Percentiles rank a stretch among this genome's conserved stretches.
phyloP scores from a whole-genome alignment of 768 basidiomycete genomes.

The Tylopilus plumbeoviolaceoides region DNA sequence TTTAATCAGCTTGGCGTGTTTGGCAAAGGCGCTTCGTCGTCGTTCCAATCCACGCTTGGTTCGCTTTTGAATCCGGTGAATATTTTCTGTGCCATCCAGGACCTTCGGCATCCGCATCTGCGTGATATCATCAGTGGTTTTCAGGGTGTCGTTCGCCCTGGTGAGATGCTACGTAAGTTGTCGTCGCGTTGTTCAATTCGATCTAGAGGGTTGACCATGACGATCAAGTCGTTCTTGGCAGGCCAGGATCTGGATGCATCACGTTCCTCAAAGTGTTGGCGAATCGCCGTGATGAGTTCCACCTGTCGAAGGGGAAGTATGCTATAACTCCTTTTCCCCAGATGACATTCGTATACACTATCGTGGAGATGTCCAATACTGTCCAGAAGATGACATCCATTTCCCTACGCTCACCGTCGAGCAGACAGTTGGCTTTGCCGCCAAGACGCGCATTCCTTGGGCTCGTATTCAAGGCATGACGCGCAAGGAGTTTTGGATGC shows the following conservation, averaged over 20 bases:
- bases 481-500: constrained; percentile 29
- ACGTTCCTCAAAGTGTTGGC: constrained; percentile 81
- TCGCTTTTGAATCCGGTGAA: constrained; percentile 54
- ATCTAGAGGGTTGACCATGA: background rate
- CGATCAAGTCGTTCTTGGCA: constrained; percentile 72
- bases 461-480: constrained; percentile 41
- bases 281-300: constrained; percentile 68
- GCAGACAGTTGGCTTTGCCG: constrained; percentile 69
- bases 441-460: constrained; percentile 65
- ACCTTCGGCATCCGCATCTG: constrained; percentile 54
- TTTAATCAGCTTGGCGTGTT: constrained; percentile 58
- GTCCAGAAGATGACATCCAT: constrained; percentile 82
- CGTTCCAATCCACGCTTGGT: constrained; percentile 57
- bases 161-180: constrained; percentile 66
- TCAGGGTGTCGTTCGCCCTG: constrained; percentile 54
- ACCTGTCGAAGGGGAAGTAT: constrained; percentile 65
- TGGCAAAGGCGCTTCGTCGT: constrained; percentile 53
- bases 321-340: constrained; percentile 73
- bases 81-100: constrained; percentile 40
- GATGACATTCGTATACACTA: constrained; percentile 58
- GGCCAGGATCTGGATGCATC: constrained; percentile 81
- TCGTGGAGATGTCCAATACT: constrained; percentile 79
- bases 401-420: constrained; percentile 81
- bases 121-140: constrained; percentile 52
- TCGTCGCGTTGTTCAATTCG: background rate